A percentile compares a stretch with the other conserved stretches of the same genome.
phyloP scores from a whole-genome alignment of 2,329 filamentous ascomycete genomes.

The Colletotrichum sidae region DNA sequence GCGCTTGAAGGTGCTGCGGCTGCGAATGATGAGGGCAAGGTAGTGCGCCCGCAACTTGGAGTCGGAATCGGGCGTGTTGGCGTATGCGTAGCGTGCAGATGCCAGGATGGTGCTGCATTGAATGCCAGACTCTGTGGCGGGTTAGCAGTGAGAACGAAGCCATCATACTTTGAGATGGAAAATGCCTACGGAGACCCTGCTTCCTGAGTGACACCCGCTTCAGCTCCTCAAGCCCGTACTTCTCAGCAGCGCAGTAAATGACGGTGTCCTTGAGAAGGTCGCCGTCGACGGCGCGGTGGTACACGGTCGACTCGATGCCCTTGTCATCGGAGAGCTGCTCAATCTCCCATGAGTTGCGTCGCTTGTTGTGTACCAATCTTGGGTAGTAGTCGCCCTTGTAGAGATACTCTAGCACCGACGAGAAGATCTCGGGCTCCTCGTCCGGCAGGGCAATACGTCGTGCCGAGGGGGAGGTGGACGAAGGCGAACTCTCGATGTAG shows the following conservation, averaged over 20 bases:
- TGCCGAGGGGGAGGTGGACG: slow-evolving; percentile 20
- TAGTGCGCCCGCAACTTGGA: slow-evolving; percentile 93
- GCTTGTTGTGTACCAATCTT: slow-evolving; percentile 84
- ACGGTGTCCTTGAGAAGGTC: slow-evolving; percentile 88
- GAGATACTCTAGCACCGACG: slow-evolving; percentile 88
- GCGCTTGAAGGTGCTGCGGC: slow-evolving; percentile 87
- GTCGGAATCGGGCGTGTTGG: slow-evolving; percentile 88
- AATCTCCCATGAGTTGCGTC: slow-evolving; percentile 83
- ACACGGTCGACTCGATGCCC: slow-evolving; percentile 73
- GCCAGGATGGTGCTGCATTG: slow-evolving; percentile 86
- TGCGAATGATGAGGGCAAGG: slow-evolving; percentile 90
- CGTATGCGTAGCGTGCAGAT: slow-evolving; percentile 90
- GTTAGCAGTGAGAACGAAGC: slow-evolving; percentile 16
- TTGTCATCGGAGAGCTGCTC: slow-evolving; percentile 68
- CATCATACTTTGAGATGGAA: neutral
- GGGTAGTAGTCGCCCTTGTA: slow-evolving; percentile 96
- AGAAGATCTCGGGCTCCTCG: slow-evolving; percentile 92
- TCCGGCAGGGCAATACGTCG: slow-evolving; percentile 85
- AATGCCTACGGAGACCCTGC: slow-evolving; percentile 79
- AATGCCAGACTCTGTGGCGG: slow-evolving; percentile 74
- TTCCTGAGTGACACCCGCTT: slow-evolving; percentile 88
- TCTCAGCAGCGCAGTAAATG: slow-evolving; percentile 89
- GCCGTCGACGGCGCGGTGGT: slow-evolving; percentile 72
- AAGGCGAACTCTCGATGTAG: slow-evolving; percentile 67
- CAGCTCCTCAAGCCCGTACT: slow-evolving; percentile 84